Percentiles rank a stretch among this genome's conserved stretches.
Evolutionary conservation across 2,329 filamentous ascomycete genomes (phyloP).

Genomic region (Xylaria sp.): DNA sequence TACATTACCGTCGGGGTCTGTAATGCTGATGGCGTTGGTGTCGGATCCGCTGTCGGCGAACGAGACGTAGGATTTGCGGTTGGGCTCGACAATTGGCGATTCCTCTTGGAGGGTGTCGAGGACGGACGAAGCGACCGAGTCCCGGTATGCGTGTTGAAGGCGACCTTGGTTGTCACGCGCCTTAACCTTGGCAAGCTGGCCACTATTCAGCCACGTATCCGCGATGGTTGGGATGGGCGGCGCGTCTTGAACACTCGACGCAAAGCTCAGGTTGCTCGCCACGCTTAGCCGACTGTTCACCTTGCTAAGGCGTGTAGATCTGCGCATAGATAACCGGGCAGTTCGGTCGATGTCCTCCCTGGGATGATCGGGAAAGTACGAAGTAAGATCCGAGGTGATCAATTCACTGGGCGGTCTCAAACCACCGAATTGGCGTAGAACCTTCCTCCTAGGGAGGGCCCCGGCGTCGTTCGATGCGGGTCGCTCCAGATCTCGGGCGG

Average conservation of each 20-base stretch:
- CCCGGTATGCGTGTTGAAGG: conserved; percentile 68
- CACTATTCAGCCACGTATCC: conserved; percentile 80
- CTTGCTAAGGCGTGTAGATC: conserved; percentile 88
- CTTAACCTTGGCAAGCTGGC: conserved; percentile 54
- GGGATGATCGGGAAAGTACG: conserved; percentile 95
- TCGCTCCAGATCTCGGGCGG: conserved; percentile 61
- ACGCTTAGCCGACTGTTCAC: conserved; percentile 92
- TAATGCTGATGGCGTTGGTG: conserved; percentile 68
- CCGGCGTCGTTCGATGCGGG: conserved; percentile 53
- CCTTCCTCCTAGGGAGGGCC: conserved; percentile 52
- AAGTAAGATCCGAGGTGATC: conserved; percentile 93
- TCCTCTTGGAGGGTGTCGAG: conserved; percentile 92
- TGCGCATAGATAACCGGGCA: conserved; percentile 86
- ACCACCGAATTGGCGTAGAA: conserved; percentile 83
- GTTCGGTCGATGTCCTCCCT: conserved; percentile 95
- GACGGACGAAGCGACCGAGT: conserved; percentile 86
- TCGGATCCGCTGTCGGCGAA: conserved; percentile 78
- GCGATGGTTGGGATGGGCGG: conserved; percentile 95
- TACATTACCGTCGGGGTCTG: conserved; percentile 72
- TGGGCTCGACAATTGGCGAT: conserved; percentile 79
- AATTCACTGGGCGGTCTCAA: conserved; percentile 93
- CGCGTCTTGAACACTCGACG: conserved; percentile 88
- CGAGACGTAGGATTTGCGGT: conserved; percentile 95
- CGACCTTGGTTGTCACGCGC: conserved; percentile 49
- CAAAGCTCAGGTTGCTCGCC: conserved; percentile 89